Base-by-base conservation (phyloP, 2,329 filamentous ascomycete genomes). In the Apiospora malaysiana region DNA sequence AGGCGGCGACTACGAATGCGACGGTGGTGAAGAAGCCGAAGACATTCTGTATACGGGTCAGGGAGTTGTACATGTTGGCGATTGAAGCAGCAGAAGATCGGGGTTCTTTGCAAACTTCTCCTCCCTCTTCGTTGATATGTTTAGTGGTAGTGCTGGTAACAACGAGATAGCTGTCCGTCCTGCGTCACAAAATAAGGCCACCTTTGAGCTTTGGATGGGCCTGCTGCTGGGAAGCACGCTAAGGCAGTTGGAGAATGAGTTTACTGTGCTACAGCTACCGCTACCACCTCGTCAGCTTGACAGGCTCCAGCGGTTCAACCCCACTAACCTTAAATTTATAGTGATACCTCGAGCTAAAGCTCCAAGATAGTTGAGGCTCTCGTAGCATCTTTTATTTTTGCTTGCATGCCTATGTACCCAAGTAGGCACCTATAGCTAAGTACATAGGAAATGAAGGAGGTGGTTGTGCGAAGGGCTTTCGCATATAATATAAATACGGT, bases 21-120 rank as follows among this genome's bases (percentile, higher is more conserved):
- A 98, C 94, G 37, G 94, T 97, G 23, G 96, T 98, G 87, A 98
- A 98, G 90, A 97, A 98, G 82, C 96, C 94, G 81, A 99, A 99
- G 81, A 94, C 92, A 84, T 94, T 95, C 83, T 99, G 96, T 75
- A 92, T 82, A 76, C 96, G 93, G 73, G 93, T 94, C 67, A 97
- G 83, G 66, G 92, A 89, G 79, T 94, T 97, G 83, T 98, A 92
- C 96, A 99, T 98, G 72, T 72, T 87, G 84, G 79, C 74, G 65
- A 46, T 67, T 67, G 40, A 68, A 68, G 67, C 67, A 27, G 67
- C 67, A 56, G 42, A 37, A n/a, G 27, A n/a, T 27, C 12, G 40
- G 40, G 16, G 2, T n/a, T 40, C 6, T 40, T 59, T 63, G 56
- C 56, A 63, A 23, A 2, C 56, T 40, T 67, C 65, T 67, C 65